Conservation (phyloP, 139 green algal species). For the Volvox reticuliferus region DNA sequence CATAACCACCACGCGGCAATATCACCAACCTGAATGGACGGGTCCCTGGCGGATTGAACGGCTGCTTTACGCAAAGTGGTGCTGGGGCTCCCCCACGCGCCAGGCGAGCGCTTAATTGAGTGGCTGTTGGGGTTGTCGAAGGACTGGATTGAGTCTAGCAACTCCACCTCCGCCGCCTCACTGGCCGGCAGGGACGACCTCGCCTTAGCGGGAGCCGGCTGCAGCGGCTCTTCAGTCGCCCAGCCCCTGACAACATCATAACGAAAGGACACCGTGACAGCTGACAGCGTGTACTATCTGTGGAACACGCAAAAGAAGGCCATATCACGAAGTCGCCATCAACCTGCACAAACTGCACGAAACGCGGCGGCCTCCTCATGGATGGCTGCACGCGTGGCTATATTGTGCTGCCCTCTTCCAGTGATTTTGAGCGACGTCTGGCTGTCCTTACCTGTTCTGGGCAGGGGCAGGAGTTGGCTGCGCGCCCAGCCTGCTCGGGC, state of each 20-base stretch:
- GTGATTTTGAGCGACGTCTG: no score
- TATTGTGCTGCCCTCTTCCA: no score
- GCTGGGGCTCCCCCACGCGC: conserved; percentile 12
- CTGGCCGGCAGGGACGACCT: background rate
- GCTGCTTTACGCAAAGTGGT: conserved; percentile 15
- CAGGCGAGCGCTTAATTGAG: background rate
- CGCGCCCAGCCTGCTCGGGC: background rate
- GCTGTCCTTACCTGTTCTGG: background rate
- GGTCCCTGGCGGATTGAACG: background rate
- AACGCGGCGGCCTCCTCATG: no score
- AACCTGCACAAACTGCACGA: no score
- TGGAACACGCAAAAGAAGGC: no score
- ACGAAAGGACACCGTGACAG: no score
- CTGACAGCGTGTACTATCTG: no score
- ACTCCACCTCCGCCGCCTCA: background rate
- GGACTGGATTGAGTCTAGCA: conserved; percentile 37
- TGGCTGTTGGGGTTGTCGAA: conserved; percentile 27
- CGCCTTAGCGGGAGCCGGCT: background rate
- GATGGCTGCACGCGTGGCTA: no score
- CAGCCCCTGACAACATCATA: conserved; percentile 21
- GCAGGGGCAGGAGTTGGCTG: background rate
- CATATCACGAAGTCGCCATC: no score
- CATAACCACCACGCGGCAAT: no score
- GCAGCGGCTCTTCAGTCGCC: conserved; percentile 33
- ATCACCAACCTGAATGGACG: no score